phyloP scores from a whole-genome alignment of 371 early-diverging fungal species.

The Rhizomucor pusillus region DNA sequence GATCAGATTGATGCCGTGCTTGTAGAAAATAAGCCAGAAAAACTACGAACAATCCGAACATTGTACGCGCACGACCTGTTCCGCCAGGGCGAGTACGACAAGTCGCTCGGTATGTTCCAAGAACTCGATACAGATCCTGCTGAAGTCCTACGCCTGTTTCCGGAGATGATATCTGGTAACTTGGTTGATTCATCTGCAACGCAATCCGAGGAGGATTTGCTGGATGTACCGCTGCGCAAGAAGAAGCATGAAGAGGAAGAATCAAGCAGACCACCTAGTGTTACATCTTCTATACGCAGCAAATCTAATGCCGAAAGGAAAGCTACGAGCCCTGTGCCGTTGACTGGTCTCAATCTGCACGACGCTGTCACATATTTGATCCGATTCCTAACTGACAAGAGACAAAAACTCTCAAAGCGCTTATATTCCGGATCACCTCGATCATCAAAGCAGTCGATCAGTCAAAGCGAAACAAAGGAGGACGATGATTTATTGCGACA shows the following conservation, averaged over 20 bases:
- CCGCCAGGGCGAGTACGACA: conserved; percentile 71
- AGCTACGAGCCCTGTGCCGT: conserved; percentile 19
- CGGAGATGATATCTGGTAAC: conserved; percentile 62
- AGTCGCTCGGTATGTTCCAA: conserved; percentile 72
- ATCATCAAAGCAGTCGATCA: conserved; percentile 12
- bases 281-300: conserved; percentile 25
- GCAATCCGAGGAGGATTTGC: conserved; percentile 6
- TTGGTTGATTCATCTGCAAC: conserved; percentile 11
- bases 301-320: conserved; percentile 24
- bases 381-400: conserved; percentile 70
- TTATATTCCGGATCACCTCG: conserved; percentile 19
- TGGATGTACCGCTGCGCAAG: conserved; percentile 10
- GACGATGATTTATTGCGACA: conserved; percentile 49
- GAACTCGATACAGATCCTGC: conserved; percentile 81
- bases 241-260: conserved; percentile 14
- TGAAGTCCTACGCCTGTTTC: conserved; percentile 84
- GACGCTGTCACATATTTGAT: conserved; percentile 66
- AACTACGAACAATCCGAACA: conserved; percentile 65
- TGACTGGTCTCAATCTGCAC: conserved; percentile 46
- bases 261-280: conserved; percentile 27
- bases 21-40: conserved; percentile 73
- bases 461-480: conserved; percentile 13
- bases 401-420: conserved; percentile 57
- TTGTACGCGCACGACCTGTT: conserved; percentile 88
- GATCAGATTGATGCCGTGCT: conserved; percentile 85